phyloP scores from a whole-genome alignment of 1,139 yeast genomes.

The Tardiomyces depauwii region DNA sequence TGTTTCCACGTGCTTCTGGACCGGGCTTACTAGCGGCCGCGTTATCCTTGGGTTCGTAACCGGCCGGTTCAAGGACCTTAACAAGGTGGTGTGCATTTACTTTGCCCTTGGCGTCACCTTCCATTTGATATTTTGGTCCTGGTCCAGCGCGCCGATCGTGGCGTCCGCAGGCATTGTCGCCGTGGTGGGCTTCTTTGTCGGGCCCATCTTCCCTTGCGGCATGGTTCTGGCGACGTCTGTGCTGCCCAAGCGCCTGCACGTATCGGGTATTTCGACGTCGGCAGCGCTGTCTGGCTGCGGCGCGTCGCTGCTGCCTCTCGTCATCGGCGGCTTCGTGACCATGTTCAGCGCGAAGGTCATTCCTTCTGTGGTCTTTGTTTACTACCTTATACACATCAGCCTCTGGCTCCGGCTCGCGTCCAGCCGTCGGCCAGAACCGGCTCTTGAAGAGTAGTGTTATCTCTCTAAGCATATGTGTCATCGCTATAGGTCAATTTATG shows the following conservation, averaged over 20 bases:
- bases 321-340: constrained; percentile 41
- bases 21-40: constrained; percentile 54
- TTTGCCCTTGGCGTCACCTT: constrained; percentile 13
- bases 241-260: constrained; percentile 48
- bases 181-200: constrained; percentile 52
- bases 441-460: no score
- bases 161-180: constrained; percentile 5
- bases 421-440: not conserved
- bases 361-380: constrained; percentile 9
- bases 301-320: constrained; percentile 52
- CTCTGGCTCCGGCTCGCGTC: constrained; percentile 8
- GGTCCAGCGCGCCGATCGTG: not conserved
- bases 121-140: constrained; percentile 11
- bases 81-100: constrained; percentile 13
- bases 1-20: constrained; percentile 65
- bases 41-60: constrained; percentile 30
- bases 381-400: constrained; percentile 7
- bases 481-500: no score
- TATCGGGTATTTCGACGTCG: constrained; percentile 59
- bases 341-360: constrained; percentile 9
- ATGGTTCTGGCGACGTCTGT: constrained; percentile 52
- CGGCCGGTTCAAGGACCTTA: constrained; percentile 17
- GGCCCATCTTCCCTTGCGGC: constrained; percentile 71
- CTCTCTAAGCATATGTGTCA: no score
- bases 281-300: constrained; percentile 77